These are phyloP conservation scores for Blastobotrys chiropterorum DNA, from an alignment of 805 yeast genomes.

Conservation along the genomic window DNA sequence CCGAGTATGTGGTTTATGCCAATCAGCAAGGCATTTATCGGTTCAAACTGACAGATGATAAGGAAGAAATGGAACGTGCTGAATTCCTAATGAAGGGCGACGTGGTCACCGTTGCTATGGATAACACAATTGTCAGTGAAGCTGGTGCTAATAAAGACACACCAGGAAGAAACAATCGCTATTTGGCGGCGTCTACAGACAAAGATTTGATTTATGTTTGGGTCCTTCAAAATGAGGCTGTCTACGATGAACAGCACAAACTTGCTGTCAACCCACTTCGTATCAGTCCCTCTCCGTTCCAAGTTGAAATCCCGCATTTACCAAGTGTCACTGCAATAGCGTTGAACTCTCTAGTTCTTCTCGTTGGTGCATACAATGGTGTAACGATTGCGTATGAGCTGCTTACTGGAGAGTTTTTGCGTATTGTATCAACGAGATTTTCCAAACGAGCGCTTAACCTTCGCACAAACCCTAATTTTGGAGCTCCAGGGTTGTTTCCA, in stretches of 20 bases:
- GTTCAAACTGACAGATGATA: constrained; percentile 5
- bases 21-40: constrained; percentile 8
- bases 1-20: constrained; percentile 14
- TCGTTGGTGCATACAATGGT: constrained; percentile 26
- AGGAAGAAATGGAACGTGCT: constrained; percentile 1
- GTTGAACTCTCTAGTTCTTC: constrained; percentile 25
- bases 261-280: constrained; percentile 11
- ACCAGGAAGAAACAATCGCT: constrained; percentile 18
- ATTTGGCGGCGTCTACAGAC: constrained; percentile 18
- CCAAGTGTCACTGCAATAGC: constrained; percentile 26
- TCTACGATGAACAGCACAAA: not conserved
- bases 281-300: constrained; percentile 16
- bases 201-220: constrained; percentile 16
- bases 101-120: constrained; percentile 16
- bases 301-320: constrained; percentile 7
- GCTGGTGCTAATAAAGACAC: constrained; percentile 12
- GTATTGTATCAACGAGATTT: constrained; percentile 26
- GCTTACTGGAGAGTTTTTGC: constrained; percentile 24
- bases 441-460: constrained; percentile 23
- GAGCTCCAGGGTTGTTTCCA: constrained; percentile 16
- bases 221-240: constrained; percentile 11
- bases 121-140: constrained; percentile 15
- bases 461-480: constrained; percentile 10
- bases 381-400: constrained; percentile 23
- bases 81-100: constrained; percentile 1